A percentile compares a stretch with the other conserved stretches of the same genome.
Evolutionary conservation across 1,284 basidiomycete genomes (phyloP).

Genomic region (Melampsora larici-populina): DNA sequence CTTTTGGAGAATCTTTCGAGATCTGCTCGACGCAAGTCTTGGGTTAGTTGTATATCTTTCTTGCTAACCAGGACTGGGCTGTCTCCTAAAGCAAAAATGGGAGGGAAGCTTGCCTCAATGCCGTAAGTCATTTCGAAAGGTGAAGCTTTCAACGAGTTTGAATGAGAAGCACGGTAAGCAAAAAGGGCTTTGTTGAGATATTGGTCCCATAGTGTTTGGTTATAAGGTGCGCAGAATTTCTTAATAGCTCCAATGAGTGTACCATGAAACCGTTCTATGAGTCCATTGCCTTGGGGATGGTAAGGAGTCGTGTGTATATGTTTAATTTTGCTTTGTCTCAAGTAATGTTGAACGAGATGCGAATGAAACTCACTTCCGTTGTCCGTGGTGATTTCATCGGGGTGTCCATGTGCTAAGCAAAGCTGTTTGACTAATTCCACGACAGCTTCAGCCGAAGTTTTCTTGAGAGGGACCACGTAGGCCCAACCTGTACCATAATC

Average conservation of each 20-base stretch:
- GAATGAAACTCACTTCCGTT: not conserved
- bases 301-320: not conserved
- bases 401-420: not conserved
- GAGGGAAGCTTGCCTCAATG: too few relatives aligned
- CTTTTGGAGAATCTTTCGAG: too few relatives aligned
- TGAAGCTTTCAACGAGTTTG: too few relatives aligned
- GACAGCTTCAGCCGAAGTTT: not conserved
- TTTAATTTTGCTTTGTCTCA: not conserved
- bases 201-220: too few relatives aligned
- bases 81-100: too few relatives aligned
- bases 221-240: not conserved
- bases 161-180: too few relatives aligned
- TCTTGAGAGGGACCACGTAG: not conserved
- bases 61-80: too few relatives aligned
- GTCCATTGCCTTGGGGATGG: slow-evolving; percentile 3
- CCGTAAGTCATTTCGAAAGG: too few relatives aligned
- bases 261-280: not conserved
- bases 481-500: not conserved
- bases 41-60: too few relatives aligned
- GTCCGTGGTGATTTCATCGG: not conserved
- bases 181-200: too few relatives aligned
- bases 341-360: not conserved
- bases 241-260: not conserved
- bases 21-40: too few relatives aligned
- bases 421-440: not conserved